Base-by-base conservation (phyloP, 2,329 filamentous ascomycete genomes). In the Colletotrichum tabaci region DNA sequence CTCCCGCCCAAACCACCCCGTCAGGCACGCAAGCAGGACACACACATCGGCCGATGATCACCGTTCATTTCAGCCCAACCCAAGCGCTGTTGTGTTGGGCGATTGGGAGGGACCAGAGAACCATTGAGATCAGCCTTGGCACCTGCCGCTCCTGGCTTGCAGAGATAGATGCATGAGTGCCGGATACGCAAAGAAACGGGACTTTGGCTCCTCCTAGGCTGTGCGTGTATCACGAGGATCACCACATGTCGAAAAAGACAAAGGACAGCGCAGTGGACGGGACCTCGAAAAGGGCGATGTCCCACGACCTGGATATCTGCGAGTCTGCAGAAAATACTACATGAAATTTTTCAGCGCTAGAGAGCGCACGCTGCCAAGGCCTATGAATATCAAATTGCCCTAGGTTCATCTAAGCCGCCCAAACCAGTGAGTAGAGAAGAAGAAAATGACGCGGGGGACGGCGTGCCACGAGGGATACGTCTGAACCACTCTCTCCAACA, bases 381-480 rank as follows among this genome's bases (percentile, higher is more conserved):
- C 57, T 50, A 38, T 49, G 52, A 52, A 71, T 62, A 68, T 63
- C 65, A 71, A 63, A 71, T 46, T 68, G 58, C 64, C 46, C 23
- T 68, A 68, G 18, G 44, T 62, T 58, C 68, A 68, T 71, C 68
- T 60, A 71, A 71, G 50, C 64, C 68, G 52, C 65, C 65, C 68
- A 42, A 44, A 49, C 35, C 18, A 49, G 30, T 56, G 16, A 56
- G 23, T 18, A 44, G 21, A 55, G 40, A 30, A 50, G 13, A 47
- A 40, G 35, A 38, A 38, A 38, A 38, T 2, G 35, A 38, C 35
- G 35, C 35, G 35, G 35, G 35, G 35, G 35, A 38, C 8, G 40
- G 38, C 52, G 49, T 21, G 35, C 40, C 26, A 44, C 18, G n/a
- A 63, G 21, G 21, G 15, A 47, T 44, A 21, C 57, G 50, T 52